These are phyloP conservation scores for Micractinium sp. DNA, from an alignment of 139 green algal genomes.

Conservation along the genomic window DNA sequence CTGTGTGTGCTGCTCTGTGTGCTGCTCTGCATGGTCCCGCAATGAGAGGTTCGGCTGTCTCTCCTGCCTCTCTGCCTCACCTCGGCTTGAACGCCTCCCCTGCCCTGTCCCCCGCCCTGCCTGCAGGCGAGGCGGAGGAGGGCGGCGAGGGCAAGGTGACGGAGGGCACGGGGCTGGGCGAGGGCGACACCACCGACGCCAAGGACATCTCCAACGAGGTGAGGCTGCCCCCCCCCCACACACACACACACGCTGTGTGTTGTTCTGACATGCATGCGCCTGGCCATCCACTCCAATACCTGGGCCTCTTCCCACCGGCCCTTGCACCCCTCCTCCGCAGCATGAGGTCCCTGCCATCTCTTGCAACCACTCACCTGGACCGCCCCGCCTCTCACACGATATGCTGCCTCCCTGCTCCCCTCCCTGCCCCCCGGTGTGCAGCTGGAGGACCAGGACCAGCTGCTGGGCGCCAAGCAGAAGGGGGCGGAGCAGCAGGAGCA, in stretches of 20 bases:
- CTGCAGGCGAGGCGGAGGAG: conserved; percentile 49
- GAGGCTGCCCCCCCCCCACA: background rate
- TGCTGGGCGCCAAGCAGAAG: conserved; percentile 86
- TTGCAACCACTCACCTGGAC: no score
- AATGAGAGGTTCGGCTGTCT: background rate
- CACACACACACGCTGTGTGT: no score
- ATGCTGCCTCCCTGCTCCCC: background rate
- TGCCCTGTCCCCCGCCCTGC: background rate
- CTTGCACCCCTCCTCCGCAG: no score
- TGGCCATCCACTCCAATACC: no score
- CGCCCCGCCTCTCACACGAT: background rate
- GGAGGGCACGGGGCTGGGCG: conserved; percentile 88
- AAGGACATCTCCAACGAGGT: conserved; percentile 97
- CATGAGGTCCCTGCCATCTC: no score
- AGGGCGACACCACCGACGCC: conserved; percentile 71
- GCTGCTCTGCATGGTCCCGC: background rate
- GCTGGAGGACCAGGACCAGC: conserved; percentile 92
- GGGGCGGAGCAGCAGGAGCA: conserved; percentile 56
- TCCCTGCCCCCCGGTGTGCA: background rate
- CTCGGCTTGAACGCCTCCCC: background rate
- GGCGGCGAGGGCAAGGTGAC: conserved; percentile 56
- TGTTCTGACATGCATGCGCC: no score
- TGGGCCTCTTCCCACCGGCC: no score
- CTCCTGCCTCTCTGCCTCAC: background rate
- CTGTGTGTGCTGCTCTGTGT: background rate